Evolutionary conservation across 2,329 filamentous ascomycete genomes (phyloP).

Genomic region (Neonectria sp.): DNA sequence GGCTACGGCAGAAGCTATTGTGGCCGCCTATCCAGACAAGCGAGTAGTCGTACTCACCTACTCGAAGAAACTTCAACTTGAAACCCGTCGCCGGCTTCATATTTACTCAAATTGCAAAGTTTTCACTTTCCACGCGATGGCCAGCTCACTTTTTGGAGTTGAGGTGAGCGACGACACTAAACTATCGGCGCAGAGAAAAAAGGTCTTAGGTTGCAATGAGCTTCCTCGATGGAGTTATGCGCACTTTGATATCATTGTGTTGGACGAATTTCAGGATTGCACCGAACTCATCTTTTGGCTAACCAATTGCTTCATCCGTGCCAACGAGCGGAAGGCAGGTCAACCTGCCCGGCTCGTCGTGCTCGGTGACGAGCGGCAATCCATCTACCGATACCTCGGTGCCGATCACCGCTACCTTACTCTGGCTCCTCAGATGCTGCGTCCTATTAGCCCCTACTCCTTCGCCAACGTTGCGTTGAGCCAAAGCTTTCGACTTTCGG

Average conservation of each 20-base stretch:
- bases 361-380: neutral
- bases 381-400: neutral
- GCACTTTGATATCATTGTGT: neutral
- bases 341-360: neutral
- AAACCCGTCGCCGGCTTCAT: neutral
- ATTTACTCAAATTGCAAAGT: neutral
- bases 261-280: neutral
- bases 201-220: neutral
- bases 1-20: constrained; percentile 50
- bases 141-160: neutral
- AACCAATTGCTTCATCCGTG: neutral
- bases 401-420: neutral
- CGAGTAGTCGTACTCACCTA: neutral
- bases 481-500: neutral
- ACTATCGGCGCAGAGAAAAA: neutral
- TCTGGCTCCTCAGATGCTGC: neutral
- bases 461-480: neutral
- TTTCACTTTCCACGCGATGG: neutral
- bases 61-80: neutral
- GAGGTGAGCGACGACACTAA: neutral
- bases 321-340: neutral
- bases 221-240: neutral
- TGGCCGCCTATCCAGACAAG: constrained; percentile 39
- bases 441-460: neutral
- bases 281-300: neutral